Evolutionary conservation across 129 eudicot species (phyloP).

Genomic region (Pittosporum tobira): DNA sequence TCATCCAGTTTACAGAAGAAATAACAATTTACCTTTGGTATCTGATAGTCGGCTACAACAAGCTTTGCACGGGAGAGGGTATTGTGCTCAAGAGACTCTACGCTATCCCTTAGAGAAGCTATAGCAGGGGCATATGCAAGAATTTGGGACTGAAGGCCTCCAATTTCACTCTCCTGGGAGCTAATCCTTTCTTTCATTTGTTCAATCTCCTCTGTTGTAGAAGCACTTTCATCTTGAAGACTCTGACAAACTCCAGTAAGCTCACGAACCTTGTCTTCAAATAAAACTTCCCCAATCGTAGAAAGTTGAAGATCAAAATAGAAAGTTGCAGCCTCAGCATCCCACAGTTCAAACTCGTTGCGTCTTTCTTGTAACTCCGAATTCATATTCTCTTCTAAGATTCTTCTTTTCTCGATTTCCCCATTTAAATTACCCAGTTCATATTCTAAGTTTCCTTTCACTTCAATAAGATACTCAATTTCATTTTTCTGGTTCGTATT

Average conservation of each 20-base stretch:
- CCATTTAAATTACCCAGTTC: constrained; percentile 49
- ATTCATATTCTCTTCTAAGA: constrained; percentile 42
- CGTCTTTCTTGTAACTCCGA: constrained; percentile 60
- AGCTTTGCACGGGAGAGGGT: constrained; percentile 36
- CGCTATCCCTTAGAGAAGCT: constrained; percentile 44
- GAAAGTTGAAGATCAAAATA: constrained; percentile 82
- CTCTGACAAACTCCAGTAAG: constrained; percentile 49
- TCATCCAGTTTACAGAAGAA: constrained; percentile 5
- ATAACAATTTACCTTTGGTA: constrained; percentile 41
- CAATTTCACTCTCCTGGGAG: constrained; percentile 51
- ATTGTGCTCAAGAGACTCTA: constrained; percentile 57
- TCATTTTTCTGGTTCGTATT: constrained; percentile 24
- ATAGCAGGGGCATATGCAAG: constrained; percentile 49
- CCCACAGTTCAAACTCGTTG: constrained; percentile 82
- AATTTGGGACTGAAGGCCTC: constrained; percentile 50
- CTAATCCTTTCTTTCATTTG: constrained; percentile 45
- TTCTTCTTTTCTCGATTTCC: constrained; percentile 48
- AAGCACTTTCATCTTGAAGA: constrained; percentile 53
- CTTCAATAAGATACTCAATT: constrained; percentile 37
- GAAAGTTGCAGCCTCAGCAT: constrained; percentile 80
- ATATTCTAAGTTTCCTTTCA: constrained; percentile 39
- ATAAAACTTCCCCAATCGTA: constrained; percentile 49
- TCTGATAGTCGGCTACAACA: constrained; percentile 22
- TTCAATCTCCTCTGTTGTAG: constrained; percentile 54
- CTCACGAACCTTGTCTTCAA: constrained; percentile 60